Base-by-base conservation (phyloP, 108 stramenopile species). In the Epithemia pelagica region DNA sequence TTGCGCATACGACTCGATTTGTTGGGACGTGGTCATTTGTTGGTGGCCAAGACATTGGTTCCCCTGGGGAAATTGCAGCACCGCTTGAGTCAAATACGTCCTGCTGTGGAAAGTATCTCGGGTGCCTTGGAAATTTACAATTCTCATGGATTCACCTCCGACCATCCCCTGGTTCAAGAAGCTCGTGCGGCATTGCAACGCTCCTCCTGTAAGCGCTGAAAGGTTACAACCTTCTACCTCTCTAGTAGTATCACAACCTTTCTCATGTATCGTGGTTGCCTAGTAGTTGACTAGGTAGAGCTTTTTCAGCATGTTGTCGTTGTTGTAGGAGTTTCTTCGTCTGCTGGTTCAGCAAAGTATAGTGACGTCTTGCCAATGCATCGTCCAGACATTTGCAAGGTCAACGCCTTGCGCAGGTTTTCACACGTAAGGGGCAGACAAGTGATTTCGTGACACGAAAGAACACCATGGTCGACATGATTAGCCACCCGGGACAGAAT, bases 391-490 rank as follows among this genome's bases (percentile, higher is more conserved):
- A 27, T 3, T 3, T 57, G 56, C 25, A 57, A 21, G 5, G 5
- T 21, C 21, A 57, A 57, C 21, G 56, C 56, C 21, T 57, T 57
- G n/a, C 56, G 56, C 7, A 57, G 3, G n/a, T 57, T 57, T 15
- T 46, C 37, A 46, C 5, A 10, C 5, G 37, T 10, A 46, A 46
- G 5, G 10, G 37, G 37, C 5, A 46, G 15, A 15, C 10, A 10
- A 10, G 10, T 5, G 15, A 10, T 5, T 15, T 46, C 37, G 5
- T 57, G 7, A 27, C 22, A 26, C 5, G 37, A 46, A 46, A 46
- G 37, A 10, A 46, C 37, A 46, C 37, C 37, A 46, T 46, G 10
- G 37, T 46, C 37, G 5, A 46, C 5, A 5, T 10, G 37, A 5
- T 46, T 46, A 10, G 37, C 5, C 5, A 46, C 10, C 15, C 15